Evolutionary conservation across 1,284 basidiomycete genomes (phyloP).

Genomic region (Tilletia walkeri): DNA sequence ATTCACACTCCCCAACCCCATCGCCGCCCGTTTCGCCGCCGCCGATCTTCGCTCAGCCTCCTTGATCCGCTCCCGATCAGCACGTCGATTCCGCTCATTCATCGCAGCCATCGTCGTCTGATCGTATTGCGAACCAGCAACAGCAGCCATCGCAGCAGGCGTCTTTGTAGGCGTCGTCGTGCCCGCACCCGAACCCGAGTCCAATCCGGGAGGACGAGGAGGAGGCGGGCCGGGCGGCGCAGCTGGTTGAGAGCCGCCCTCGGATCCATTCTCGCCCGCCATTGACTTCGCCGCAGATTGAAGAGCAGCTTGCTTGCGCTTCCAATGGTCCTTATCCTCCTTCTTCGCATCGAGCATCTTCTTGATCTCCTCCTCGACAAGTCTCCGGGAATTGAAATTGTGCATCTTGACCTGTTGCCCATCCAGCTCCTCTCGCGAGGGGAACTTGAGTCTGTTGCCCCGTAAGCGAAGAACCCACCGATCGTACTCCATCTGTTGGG

Average conservation of each 20-base stretch:
- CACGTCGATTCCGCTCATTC: conserved; percentile 80
- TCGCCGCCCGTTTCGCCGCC: conserved; percentile 65
- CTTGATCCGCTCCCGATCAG: conserved; percentile 74
- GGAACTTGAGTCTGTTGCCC: conserved; percentile 66
- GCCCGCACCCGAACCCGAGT: conserved; percentile 9
- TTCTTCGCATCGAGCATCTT: neutral
- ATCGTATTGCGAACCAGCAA: conserved; percentile 41
- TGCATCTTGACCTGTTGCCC: conserved; percentile 67
- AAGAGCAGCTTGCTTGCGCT: neutral
- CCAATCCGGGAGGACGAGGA: conserved; percentile 11
- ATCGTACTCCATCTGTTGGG: conserved; percentile 70
- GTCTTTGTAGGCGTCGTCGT: conserved; percentile 5
- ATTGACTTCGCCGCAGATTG: neutral
- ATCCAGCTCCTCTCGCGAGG: conserved; percentile 67
- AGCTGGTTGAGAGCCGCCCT: neutral
- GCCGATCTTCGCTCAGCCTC: conserved; percentile 68
- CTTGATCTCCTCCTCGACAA: conserved; percentile 68
- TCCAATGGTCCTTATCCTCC: neutral
- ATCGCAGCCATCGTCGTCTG: conserved; percentile 70
- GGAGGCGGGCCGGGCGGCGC: neutral
- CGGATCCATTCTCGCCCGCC: neutral
- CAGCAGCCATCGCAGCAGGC: neutral
- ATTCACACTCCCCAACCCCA: neutral
- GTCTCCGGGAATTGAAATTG: conserved; percentile 63
- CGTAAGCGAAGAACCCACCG: conserved; percentile 63